Percentiles rank a stretch among this genome's conserved stretches.
Evolutionary conservation across 1,284 basidiomycete species (phyloP).

Genomic region (Vanrija sp.): DNA sequence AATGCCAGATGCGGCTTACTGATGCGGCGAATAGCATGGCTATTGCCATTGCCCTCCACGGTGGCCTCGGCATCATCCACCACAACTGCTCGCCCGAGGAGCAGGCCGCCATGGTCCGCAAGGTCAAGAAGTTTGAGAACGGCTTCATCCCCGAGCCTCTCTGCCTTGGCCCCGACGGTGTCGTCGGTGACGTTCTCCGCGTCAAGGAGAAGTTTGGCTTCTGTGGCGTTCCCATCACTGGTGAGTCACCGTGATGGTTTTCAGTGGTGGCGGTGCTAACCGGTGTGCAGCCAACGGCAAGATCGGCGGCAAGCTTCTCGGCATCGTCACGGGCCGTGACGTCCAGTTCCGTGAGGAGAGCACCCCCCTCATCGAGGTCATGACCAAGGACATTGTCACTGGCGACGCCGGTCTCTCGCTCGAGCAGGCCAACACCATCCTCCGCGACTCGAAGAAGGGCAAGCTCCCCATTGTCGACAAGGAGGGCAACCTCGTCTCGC

Average conservation of each 20-base stretch:
- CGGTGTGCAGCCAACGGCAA: constrained; percentile 68
- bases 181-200: constrained; percentile 85
- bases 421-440: constrained; percentile 85
- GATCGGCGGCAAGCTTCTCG: constrained; percentile 84
- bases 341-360: constrained; percentile 81
- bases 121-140: constrained; percentile 97
- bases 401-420: constrained; percentile 83
- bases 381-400: constrained; percentile 83
- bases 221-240: constrained; percentile 96
- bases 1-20: constrained; percentile 1
- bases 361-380: constrained; percentile 74
- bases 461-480: constrained; percentile 87
- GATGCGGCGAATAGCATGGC: constrained; percentile 63
- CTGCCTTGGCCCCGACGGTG: constrained; percentile 71
- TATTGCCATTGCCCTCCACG: constrained; percentile 87
- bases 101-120: constrained; percentile 94
- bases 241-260: constrained; percentile 41
- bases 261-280: neutral
- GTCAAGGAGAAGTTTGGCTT: constrained; percentile 92
- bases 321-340: constrained; percentile 95
- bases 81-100: constrained; percentile 86
- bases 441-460: constrained; percentile 96
- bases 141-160: constrained; percentile 97
- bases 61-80: constrained; percentile 97
- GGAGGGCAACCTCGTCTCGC: constrained; percentile 70